Conservation (phyloP, 108 stramenopile species). For the Cyclotella cryptica region DNA sequence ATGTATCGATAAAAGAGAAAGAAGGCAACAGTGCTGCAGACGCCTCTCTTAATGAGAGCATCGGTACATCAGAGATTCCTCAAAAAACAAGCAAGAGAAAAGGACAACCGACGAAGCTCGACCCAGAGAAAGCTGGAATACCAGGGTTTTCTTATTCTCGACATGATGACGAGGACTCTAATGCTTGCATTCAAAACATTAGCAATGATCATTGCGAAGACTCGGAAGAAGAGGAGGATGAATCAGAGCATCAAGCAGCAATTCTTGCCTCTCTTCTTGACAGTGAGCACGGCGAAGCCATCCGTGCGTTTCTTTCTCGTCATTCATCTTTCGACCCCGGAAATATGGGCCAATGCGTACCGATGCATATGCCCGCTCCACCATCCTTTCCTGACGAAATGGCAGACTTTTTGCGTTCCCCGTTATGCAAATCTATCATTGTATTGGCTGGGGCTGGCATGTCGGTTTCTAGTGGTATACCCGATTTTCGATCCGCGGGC, state of each 20-base stretch:
- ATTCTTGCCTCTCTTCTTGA: conserved; percentile 39
- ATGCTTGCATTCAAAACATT: background rate
- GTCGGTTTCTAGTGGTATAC: conserved; percentile 71
- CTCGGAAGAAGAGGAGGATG: conserved; percentile 11
- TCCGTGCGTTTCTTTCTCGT: conserved; percentile 32
- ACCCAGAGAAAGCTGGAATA: background rate
- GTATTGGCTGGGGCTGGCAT: conserved; percentile 84
- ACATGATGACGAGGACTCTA: background rate
- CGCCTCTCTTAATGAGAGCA: background rate
- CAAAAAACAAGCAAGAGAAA: conserved; percentile 17
- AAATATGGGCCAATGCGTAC: conserved; percentile 40
- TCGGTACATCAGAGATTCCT: background rate
- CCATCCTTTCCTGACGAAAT: conserved; percentile 44
- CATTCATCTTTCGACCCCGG: conserved; percentile 30
- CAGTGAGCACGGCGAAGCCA: conserved; percentile 20
- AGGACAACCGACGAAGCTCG: conserved; percentile 22
- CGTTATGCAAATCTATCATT: conserved; percentile 58
- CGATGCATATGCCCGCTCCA: conserved; percentile 40
- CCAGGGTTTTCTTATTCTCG: background rate
- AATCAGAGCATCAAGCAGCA: conserved; percentile 37
- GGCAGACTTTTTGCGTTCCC: conserved; percentile 44
- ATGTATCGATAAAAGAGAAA: background rate
- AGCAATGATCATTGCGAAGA: background rate
- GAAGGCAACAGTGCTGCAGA: background rate
- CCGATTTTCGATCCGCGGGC: conserved; percentile 71